These are phyloP conservation scores for Candida tallmaniae DNA, from an alignment of 805 yeast species.

Conservation along the genomic window DNA sequence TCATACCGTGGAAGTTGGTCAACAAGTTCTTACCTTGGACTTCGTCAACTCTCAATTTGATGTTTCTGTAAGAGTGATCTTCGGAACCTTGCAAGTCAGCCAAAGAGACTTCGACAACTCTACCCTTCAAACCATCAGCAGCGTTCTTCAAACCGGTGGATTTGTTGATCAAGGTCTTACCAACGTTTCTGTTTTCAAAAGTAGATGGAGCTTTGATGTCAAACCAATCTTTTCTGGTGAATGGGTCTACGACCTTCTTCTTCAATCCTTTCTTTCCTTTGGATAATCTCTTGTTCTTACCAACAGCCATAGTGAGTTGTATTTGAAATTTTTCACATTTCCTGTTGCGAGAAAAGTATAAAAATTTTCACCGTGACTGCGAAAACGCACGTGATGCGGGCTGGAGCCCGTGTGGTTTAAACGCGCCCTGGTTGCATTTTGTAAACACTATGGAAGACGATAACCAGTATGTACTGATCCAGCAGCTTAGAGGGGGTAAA, in stretches of 20 bases:
- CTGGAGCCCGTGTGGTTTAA: not conserved
- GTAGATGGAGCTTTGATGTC: conserved; percentile 98
- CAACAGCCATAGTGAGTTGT: conserved; percentile 45
- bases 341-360: not conserved
- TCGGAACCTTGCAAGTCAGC: conserved; percentile 99
- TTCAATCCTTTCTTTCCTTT: conserved; percentile 94
- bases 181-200: conserved; percentile 97
- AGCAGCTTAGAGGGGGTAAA: not conserved
- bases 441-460: conserved; percentile 9
- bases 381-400: conserved; percentile 2
- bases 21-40: conserved; percentile 97
- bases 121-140: conserved; percentile 96
- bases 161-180: conserved; percentile 97
- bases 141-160: conserved; percentile 98
- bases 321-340: not conserved
- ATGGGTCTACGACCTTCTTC: conserved; percentile 99
- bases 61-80: conserved; percentile 97
- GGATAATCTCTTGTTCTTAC: conserved; percentile 64
- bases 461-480: conserved; percentile 12
- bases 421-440: not conserved
- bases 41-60: conserved; percentile 97
- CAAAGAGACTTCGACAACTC: conserved; percentile 91
- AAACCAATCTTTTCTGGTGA: conserved; percentile 99
- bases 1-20: conserved; percentile 99
- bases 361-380: not conserved